Conservation (phyloP, 768 basidiomycete genomes). For the Strobilomyces dryophilus region DNA sequence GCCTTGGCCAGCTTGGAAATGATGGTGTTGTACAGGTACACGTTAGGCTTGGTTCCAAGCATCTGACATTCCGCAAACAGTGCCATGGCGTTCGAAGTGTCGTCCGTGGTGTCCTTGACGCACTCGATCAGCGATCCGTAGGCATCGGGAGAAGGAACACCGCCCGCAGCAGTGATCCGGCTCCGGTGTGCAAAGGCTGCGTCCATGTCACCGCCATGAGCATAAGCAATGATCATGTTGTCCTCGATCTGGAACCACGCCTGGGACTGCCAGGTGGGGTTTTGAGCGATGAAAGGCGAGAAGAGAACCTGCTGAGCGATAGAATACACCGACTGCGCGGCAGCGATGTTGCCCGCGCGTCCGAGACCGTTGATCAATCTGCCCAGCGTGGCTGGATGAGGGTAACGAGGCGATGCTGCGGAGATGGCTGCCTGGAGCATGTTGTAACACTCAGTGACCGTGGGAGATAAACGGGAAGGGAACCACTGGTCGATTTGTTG, state of each 20-base stretch:
- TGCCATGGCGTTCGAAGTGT: slow-evolving; percentile 80
- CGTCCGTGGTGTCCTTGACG: slow-evolving; percentile 94
- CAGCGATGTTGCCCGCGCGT: slow-evolving; percentile 53
- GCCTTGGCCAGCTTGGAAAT: slow-evolving; percentile 95
- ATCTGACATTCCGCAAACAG: slow-evolving; percentile 76
- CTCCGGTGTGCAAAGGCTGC: slow-evolving; percentile 76
- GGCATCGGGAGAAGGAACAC: slow-evolving; percentile 80
- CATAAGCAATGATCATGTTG: slow-evolving; percentile 82
- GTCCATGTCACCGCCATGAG: slow-evolving; percentile 76
- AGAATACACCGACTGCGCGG: slow-evolving; percentile 63
- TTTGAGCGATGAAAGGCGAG: slow-evolving; percentile 33
- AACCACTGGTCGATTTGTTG: slow-evolving; percentile 33
- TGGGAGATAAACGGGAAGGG: slow-evolving; percentile 25
- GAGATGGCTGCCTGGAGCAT: slow-evolving; percentile 45
- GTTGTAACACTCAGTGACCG: slow-evolving; percentile 41
- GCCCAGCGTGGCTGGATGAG: slow-evolving; percentile 49
- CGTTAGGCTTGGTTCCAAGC: slow-evolving; percentile 69
- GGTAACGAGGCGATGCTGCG: slow-evolving; percentile 38
- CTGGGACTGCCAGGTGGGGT: slow-evolving; percentile 45
- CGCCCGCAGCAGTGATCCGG: slow-evolving; percentile 72
- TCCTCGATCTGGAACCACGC: slow-evolving; percentile 83
- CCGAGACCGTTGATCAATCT: slow-evolving; percentile 68
- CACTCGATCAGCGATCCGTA: slow-evolving; percentile 87
- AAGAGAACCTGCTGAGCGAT: slow-evolving; percentile 60
- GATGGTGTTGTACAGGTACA: slow-evolving; percentile 94